Conservation (phyloP, 148 eudicot genomes). For the Heliosperma pusillum region DNA sequence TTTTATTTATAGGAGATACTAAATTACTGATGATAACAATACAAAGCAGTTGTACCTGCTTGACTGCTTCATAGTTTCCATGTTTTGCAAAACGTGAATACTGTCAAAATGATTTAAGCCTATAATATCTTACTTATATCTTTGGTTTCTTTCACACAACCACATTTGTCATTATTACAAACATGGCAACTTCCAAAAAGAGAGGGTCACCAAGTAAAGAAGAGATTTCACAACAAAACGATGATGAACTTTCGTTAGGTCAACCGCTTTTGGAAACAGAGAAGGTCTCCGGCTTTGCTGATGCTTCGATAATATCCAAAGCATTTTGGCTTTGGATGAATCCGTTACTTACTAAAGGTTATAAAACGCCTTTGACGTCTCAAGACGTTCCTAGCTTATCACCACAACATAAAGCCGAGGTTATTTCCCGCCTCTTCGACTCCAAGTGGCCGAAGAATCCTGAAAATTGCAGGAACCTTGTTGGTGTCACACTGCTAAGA, state of each 20-base stretch:
- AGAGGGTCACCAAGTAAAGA: no score
- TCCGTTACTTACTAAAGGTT: slow-evolving; percentile 66
- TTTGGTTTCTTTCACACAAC: no score
- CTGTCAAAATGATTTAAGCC: no score
- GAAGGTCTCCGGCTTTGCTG: slow-evolving; percentile 46
- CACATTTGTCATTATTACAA: no score
- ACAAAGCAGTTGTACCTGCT: no score
- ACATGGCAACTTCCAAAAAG: no score
- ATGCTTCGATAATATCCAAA: slow-evolving; percentile 64
- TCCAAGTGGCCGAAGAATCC: slow-evolving; percentile 68
- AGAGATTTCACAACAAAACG: background rate
- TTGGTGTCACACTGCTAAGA: slow-evolving; percentile 53
- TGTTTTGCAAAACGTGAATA: no score
- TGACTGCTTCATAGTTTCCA: no score
- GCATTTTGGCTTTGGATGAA: slow-evolving; percentile 87
- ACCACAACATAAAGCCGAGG: slow-evolving; percentile 67
- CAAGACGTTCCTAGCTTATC: slow-evolving; percentile 74
- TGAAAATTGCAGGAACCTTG: slow-evolving; percentile 68
- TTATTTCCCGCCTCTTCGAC: slow-evolving; percentile 62
- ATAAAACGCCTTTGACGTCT: slow-evolving; percentile 46
- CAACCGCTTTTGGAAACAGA: slow-evolving; percentile 51
- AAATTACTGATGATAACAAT: no score
- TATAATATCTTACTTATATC: no score
- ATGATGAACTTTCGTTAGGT: slow-evolving; percentile 24
- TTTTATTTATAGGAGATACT: no score